A percentile compares a stretch with the other conserved stretches of the same genome.
These are phyloP conservation scores for Suillus occidentalis DNA, from an alignment of 768 basidiomycete species.

Conservation along the genomic window DNA sequence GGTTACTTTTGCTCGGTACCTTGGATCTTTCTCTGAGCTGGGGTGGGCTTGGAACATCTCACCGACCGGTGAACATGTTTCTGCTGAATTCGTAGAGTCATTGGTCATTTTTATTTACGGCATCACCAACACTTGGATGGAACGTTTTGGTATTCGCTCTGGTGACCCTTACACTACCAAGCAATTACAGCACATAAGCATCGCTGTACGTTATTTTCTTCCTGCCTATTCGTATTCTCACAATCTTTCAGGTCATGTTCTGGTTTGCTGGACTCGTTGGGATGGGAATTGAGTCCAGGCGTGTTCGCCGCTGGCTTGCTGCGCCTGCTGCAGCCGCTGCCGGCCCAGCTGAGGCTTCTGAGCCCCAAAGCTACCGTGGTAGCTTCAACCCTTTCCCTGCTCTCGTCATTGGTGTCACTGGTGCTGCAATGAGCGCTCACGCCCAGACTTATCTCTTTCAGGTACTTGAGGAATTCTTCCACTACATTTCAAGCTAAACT, in stretches of 20 bases:
- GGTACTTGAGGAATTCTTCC: constrained; percentile 32
- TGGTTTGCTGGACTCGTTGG: constrained; percentile 91
- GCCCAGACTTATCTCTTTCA: constrained; percentile 90
- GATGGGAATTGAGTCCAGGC: constrained; percentile 83
- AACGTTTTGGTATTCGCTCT: constrained; percentile 80
- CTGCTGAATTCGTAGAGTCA: constrained; percentile 80
- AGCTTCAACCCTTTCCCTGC: constrained; percentile 95
- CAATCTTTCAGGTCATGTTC: constrained; percentile 69
- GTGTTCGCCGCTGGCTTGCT: constrained; percentile 72
- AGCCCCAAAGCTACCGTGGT: constrained; percentile 70
- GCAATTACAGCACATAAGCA: constrained; percentile 91
- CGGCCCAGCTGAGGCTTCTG: constrained; percentile 30
- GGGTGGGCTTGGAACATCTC: constrained; percentile 97
- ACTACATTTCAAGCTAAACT: background rate
- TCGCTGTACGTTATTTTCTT: constrained; percentile 64
- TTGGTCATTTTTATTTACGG: constrained; percentile 86
- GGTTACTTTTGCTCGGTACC: constrained; percentile 88
- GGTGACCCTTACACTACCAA: constrained; percentile 89
- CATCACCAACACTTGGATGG: constrained; percentile 94
- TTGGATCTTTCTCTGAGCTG: constrained; percentile 79
- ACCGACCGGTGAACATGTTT: constrained; percentile 47
- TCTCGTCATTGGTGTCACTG: constrained; percentile 90
- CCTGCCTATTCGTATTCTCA: background rate
- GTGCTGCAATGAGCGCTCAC: constrained; percentile 92
- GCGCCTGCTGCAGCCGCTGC: constrained; percentile 47